Evolutionary conservation across 2,329 filamentous ascomycete genomes (phyloP).

Genomic region (Penicillium sp.): DNA sequence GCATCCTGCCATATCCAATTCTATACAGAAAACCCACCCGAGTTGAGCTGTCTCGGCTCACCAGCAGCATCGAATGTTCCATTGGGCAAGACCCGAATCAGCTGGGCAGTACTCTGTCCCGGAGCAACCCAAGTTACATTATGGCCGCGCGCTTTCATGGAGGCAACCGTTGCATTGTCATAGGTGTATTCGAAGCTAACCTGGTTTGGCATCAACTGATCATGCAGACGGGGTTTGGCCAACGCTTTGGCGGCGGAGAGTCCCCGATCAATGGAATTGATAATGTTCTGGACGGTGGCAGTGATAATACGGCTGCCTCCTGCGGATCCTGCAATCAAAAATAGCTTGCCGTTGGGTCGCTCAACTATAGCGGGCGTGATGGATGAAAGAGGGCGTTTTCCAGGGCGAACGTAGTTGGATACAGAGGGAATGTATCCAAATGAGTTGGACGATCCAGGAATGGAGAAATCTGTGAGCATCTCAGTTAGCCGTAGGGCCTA

Average conservation of each 20-base stretch:
- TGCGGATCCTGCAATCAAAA: slow-evolving; percentile 63
- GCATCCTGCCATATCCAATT: neutral
- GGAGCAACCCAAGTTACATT: slow-evolving; percentile 61
- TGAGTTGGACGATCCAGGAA: slow-evolving; percentile 65
- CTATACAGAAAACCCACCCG: slow-evolving; percentile 54
- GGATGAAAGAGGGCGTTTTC: slow-evolving; percentile 74
- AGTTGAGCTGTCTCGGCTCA: slow-evolving; percentile 65
- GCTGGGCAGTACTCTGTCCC: slow-evolving; percentile 62
- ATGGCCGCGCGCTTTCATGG: slow-evolving; percentile 58
- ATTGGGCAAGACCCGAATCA: slow-evolving; percentile 51
- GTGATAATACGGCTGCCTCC: slow-evolving; percentile 80
- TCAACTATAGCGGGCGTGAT: slow-evolving; percentile 74
- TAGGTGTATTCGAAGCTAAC: slow-evolving; percentile 62
- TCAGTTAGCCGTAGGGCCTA: slow-evolving; percentile 21
- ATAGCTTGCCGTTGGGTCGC: slow-evolving; percentile 54
- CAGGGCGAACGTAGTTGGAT: slow-evolving; percentile 70
- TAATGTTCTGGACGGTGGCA: slow-evolving; percentile 62
- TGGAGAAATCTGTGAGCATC: slow-evolving; percentile 65
- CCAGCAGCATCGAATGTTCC: slow-evolving; percentile 69
- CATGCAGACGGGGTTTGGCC: slow-evolving; percentile 61
- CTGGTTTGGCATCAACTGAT: slow-evolving; percentile 67
- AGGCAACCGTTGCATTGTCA: slow-evolving; percentile 55
- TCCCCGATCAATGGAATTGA: slow-evolving; percentile 61
- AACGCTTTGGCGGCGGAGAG: slow-evolving; percentile 56
- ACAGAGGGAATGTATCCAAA: slow-evolving; percentile 77